Base-by-base conservation (phyloP, 495 filamentous ascomycete species). In the Hyaloscypha bicolor region DNA sequence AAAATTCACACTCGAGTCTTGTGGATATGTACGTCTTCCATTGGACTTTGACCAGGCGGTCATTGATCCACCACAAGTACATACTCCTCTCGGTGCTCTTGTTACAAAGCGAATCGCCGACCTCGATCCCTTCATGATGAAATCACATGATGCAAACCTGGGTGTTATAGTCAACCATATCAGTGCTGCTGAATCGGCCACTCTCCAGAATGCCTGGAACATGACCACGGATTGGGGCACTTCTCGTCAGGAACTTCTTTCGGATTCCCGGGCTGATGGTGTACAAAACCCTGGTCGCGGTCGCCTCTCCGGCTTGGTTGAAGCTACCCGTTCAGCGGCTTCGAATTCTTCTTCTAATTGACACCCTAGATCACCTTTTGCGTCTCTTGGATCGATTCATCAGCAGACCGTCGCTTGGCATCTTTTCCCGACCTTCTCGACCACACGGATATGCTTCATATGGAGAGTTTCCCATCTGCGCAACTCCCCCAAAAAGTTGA, bases 21-120 rank as follows among this genome's bases (percentile, higher is more conserved):
- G 81, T 67, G 82, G 81, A 21, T 83, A 83, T 60, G 73, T 81
- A 8, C 45, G 60, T 16, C 62, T 83, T 6, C 71, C 63, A 9
- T 42, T 72, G 14, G 68, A 72, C 42, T 71, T 74, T 35, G 68
- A 74, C 55, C 72, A 74, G 48, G 35, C 39, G 1, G 16, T 53
- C 6, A 37, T 71, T n/a, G 63, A 53, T 25, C 22, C 53, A 2
- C 57, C 37, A 4, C 60, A 56, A 51, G 21, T 32, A 2, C 19
- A 21, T 56, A 25, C 53, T 45, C 32, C 57, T 45, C n/a, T 55
- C 11, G 14, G 30, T 11, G 4, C 30, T 30, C 12, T 31, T 4
- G 55, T 63, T 32, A 22, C 52, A 9, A 69, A 67, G 57, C 55
- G 69, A 33, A 71, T 69, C 4, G 67, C 31, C 3, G 66, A 72